Evolutionary conservation across 768 basidiomycete species (phyloP), one percentile per base, ranked within the genome.

Genomic region (Tricholoma sp.): DNA sequence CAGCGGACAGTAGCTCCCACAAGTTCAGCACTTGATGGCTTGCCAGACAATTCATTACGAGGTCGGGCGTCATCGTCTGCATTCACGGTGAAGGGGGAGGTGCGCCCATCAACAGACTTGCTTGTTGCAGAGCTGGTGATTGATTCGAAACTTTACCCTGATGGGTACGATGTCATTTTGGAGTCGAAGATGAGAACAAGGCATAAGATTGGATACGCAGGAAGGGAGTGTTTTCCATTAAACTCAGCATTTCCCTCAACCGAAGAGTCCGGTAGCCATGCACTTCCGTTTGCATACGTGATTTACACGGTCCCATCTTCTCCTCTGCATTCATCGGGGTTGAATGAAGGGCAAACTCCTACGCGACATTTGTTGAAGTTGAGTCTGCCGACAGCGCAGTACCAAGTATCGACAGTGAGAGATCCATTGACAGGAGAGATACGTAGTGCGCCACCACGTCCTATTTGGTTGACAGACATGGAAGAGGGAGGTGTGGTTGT

Each of bases 281-380:
- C 62, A 34, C 78, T 85, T 27, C 90, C 84, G 14, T 73, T 90
- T 59, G 68, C 69, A 24, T 81, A 82, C 57, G 77, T 79, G 4
- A 74, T 94, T 12, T 81, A 90, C 66, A 88, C 87, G 0, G 80
- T 96, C 54, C 92, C 95, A 0, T 83, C 86, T 2, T 94, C 92
- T 19, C 83, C 92, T 10, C 72, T 91, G 57, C 90, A 89, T 63
- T 89, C 91, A 19, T 86, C 89, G 35, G 82, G 77, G 19, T 67
- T 83, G 49, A 76, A 73, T 49, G 69, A 72, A 27, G 63, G 63
- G 7, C 77, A 74, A 14, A 81, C 76, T 24, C 75, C 86, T 35
- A 82, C 83, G 56, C 80, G 92, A 46, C 93, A 97, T 71, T 71
- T 97, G 47, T 61, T 98, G 12, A 79, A 91, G 50, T 63, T 98